Base-by-base conservation (phyloP, 2,329 filamentous ascomycete genomes). In the Leptoxyphium fumago region DNA sequence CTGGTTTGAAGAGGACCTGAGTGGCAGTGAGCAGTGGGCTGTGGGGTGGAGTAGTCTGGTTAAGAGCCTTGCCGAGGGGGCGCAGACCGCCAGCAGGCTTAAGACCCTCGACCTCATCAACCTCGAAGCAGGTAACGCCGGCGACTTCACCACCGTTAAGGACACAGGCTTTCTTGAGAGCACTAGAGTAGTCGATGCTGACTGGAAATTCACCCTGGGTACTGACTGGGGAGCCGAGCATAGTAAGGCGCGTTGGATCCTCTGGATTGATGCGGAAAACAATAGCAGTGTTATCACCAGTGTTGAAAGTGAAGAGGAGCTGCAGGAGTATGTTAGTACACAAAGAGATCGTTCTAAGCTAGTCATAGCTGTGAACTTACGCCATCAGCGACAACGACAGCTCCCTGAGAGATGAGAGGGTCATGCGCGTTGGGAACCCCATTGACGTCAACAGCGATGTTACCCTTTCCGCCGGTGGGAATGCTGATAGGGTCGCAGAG, bases 1-100 rank as follows among this genome's bases (percentile, higher is more conserved):
- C 46, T 17, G 50, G 50, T 21, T 41, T 49, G 50, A 52, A 52
- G 26, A 46, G 28, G 15, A 52, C 40, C 32, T 52, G 40, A 7
- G 48, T 32, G 7, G 47, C 46, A 7, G 45, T 38, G 28, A 40
- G 41, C 28, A 46, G 44, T 38, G 48, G 47, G 7, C 45, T 46
- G 10, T 21, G 40, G 38, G 49, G 43, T 2, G 49, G 49, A 9
- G 45, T 51, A 5, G 47, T 46, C 42, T 51, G 30, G 40, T 48
- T 42, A 29, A 51, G 40, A 29, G 39, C 39, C 2, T 42, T 42
- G 38, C 40, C 26, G 30, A 50, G 43, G 18, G 39, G 9, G 15
- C 44, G 44, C 13, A 50, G 29, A 10, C 39, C 26, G 11, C 48
- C 48, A 10, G 29, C 28, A 13, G 46, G 17, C 17, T 32, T 14